Evolutionary conservation across 306 rosid species (phyloP), one percentile per base, ranked within the genome.

Genomic region (Albizia julibrissin): DNA sequence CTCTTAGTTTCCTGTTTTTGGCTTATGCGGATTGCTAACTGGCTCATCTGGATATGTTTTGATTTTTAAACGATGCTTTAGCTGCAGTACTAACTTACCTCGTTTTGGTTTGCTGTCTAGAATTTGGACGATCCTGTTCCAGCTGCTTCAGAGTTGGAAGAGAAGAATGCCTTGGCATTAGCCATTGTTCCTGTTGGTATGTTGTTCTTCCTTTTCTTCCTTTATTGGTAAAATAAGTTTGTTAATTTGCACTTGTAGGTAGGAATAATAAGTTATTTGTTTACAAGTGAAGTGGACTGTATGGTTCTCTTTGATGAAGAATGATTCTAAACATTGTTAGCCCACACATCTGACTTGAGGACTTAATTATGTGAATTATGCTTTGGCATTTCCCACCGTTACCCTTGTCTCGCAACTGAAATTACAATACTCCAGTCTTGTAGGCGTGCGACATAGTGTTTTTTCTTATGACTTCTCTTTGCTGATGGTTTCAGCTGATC

Each of bases 111-210:
- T 81, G 22, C 52, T 47, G 47, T 69, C 77, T 86, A 96, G 99
- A 95, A 91, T 78, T 81, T 96, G 92, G 90, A 91, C 44, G 97
- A 96, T 85, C 89, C 97, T 56, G 89, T 75, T 80, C 97, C 98
- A 73, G 92, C 90, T 77, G 90, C 89, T 52, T 61, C 90, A 80
- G 98, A 87, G 81, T 90, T 96, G 83, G 98, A 96, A 37, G 99
- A 96, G 80, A 96, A 91, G 89, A 96, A 93, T 86, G 92, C 99
- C 50, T 52, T 92, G 90, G 99, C 99, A 78, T 88, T 96, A 79
- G 99, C 99, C 42, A 92, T 96, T 40, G 97, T 93, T 79, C 92
- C 99, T 24, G 88, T 89, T 61, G 88, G 98, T 94, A 86, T 87
- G 88, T 47, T 76, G 70, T 74, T 83, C 71, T 43, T 77, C 85